Conservation (phyloP, 2,329 filamentous ascomycete species). For the Arthrobotrys musiformis region DNA sequence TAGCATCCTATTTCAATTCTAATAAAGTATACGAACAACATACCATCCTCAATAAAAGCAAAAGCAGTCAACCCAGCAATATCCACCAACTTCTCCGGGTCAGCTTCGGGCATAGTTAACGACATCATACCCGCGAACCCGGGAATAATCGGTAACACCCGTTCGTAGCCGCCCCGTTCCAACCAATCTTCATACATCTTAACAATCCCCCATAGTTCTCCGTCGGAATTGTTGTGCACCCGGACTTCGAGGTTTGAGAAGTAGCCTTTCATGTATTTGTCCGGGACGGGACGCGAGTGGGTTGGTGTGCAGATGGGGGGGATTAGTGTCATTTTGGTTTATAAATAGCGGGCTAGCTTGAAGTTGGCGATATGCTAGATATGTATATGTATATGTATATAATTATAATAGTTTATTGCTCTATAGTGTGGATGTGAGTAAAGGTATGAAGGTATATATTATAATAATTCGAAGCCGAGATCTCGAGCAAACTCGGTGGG, state of each 20-base stretch:
- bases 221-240: not conserved
- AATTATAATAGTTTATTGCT: too few species aligned
- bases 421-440: too few species aligned
- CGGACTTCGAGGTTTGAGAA: not conserved
- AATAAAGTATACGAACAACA: not conserved
- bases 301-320: not conserved
- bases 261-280: not conserved
- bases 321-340: not conserved
- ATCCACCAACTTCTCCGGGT: not conserved
- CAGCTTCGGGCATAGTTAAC: not conserved
- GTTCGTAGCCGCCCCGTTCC: not conserved
- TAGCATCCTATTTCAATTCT: too few species aligned
- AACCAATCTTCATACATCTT: not conserved
- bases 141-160: not conserved
- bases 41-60: not conserved
- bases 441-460: too few species aligned
- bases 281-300: not conserved
- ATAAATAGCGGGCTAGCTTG: too few species aligned
- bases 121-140: not conserved
- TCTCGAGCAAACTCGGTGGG: too few species aligned
- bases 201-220: not conserved
- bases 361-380: too few species aligned
- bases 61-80: not conserved
- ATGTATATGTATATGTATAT: too few species aligned
- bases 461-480: too few species aligned